These are phyloP conservation scores for Sideroxylon spinosum DNA, from an alignment of 179 eudicot genomes.

Conservation along the genomic window DNA sequence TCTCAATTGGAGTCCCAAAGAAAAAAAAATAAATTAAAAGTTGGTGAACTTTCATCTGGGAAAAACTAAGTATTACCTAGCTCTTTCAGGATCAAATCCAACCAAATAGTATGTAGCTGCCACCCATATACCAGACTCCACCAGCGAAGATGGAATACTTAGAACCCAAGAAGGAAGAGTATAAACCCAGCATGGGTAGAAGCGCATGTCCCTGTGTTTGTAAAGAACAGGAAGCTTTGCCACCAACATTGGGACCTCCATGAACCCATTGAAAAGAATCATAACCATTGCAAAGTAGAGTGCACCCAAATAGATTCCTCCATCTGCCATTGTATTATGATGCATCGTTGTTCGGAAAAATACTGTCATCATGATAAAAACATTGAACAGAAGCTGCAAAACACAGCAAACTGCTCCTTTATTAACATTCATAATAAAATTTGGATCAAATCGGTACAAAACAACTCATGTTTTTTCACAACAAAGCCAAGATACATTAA, in stretches of 20 bases:
- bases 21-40: background rate
- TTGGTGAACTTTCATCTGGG: background rate
- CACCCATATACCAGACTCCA: slow-evolving; percentile 69
- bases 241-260: slow-evolving; percentile 76
- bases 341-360: slow-evolving; percentile 84
- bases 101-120: slow-evolving; percentile 62
- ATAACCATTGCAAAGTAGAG: slow-evolving; percentile 64
- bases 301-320: slow-evolving; percentile 69
- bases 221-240: slow-evolving; percentile 78
- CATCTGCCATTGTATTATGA: slow-evolving; percentile 66
- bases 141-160: slow-evolving; percentile 64
- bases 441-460: slow-evolving; percentile 6
- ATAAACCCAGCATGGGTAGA: slow-evolving; percentile 81
- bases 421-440: slow-evolving; percentile 21
- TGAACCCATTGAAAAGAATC: slow-evolving; percentile 75
- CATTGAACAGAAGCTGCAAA: slow-evolving; percentile 62
- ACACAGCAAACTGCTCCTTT: slow-evolving; percentile 17
- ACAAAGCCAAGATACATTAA: background rate
- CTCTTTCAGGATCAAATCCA: slow-evolving; percentile 70
- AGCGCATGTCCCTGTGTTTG: slow-evolving; percentile 71
- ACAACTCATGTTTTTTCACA: too few species aligned
- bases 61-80: slow-evolving; percentile 36
- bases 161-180: slow-evolving; percentile 74
- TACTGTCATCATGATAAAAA: slow-evolving; percentile 52
- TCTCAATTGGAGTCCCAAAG: background rate